Base-by-base conservation (phyloP, 768 basidiomycete species). In the Mycena kentingensis region DNA sequence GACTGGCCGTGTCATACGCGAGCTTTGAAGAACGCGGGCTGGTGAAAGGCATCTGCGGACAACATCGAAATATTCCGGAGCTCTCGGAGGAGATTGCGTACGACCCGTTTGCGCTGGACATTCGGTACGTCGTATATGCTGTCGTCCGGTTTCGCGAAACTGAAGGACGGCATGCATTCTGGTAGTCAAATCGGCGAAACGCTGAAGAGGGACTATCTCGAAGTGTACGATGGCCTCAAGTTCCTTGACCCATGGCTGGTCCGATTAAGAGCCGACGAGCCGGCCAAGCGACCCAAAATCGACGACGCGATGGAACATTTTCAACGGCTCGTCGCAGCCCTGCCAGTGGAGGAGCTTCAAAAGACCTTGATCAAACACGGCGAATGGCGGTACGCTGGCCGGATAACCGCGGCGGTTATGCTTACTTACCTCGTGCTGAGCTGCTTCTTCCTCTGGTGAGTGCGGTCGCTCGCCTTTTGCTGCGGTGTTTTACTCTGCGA, bases 161-260 rank as follows among this genome's bases (percentile, higher is more conserved):
- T n/a, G 8, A 35, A 10, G n/a, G 25, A 34, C 32, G 32, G n/a
- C n/a, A n/a, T n/a, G n/a, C n/a, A n/a, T 11, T 19, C 16, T 43
- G n/a, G 7, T 29, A 60, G 58, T 6, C 58, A 60, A 52, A 52
- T 60, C 6, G 58, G 58, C 42, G 58, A 60, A 38, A 60, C 55
- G 58, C 10, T 60, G 15, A 60, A 55, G 13, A 46, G 58, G 4
- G 58, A 60, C 38, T 60, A 60, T 44, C 31, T 35, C 32, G 54
- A 49, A 34, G 32, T 47, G 5, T 60, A 52, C 39, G 19, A 34
- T 21, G 58, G 58, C 8, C 31, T 55, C 8, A 51, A 55, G 16
- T 60, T 55, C 22, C 46, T 60, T 18, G 42, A 52, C 3, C 54
- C 58, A 13, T 55, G 51, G 53, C 38, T 60, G 35, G 34, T 47